These are phyloP conservation scores for Tricholoma terreum DNA, from an alignment of 768 basidiomycete species.

Conservation along the genomic window DNA sequence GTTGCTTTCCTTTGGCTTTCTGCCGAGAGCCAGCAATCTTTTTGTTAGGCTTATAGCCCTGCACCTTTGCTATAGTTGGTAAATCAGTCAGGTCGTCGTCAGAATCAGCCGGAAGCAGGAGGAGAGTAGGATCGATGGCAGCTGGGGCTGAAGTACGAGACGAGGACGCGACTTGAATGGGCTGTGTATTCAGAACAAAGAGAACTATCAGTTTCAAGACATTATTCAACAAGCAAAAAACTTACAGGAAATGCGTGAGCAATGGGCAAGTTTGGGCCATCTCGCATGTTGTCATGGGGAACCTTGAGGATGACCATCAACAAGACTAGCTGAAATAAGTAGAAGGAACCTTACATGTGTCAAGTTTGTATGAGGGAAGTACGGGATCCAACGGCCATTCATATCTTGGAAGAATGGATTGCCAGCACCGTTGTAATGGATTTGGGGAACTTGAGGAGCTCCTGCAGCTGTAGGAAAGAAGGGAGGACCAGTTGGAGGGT, in stretches of 20 bases:
- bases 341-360: background rate
- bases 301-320: background rate
- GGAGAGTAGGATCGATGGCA: background rate
- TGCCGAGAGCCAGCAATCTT: too few species aligned
- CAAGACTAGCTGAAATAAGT: background rate
- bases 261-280: background rate
- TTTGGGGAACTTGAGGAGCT: background rate
- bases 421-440: slow-evolving; percentile 1
- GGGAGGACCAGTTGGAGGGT: background rate
- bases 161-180: background rate
- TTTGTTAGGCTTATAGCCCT: background rate
- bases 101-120: background rate
- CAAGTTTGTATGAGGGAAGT: background rate
- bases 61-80: slow-evolving; percentile 6
- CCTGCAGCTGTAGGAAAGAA: background rate
- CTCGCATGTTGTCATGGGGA: background rate
- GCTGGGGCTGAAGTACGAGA: background rate
- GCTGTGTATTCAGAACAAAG: background rate
- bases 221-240: background rate
- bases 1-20: slow-evolving; percentile 5
- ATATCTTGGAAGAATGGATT: background rate
- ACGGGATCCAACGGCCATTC: background rate
- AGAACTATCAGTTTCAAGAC: background rate
- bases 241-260: background rate
- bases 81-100: slow-evolving; percentile 2